A percentile compares a stretch with the other conserved stretches of the same genome.
These are phyloP conservation scores for Fusarium marasasianum DNA, from an alignment of 2,329 filamentous ascomycete genomes.

Conservation along the genomic window DNA sequence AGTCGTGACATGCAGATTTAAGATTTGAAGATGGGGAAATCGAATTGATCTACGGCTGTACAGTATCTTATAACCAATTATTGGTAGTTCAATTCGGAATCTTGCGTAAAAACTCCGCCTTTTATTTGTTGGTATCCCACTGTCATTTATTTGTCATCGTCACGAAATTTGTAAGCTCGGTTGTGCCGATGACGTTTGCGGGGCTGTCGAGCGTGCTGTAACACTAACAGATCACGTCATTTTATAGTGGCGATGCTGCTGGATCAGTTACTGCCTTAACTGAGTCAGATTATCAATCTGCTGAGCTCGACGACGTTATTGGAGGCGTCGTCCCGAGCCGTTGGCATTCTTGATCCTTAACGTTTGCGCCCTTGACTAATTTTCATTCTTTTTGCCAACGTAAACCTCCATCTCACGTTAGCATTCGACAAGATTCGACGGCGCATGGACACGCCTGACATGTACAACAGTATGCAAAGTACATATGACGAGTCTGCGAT, in stretches of 20 bases:
- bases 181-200: conserved; percentile 19
- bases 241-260: accelerated
- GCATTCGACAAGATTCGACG: not conserved
- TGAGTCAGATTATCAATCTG: not conserved
- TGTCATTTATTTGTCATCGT: conserved; percentile 19
- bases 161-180: conserved; percentile 15
- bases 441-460: accelerated
- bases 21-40: not conserved
- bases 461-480: not conserved
- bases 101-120: conserved; percentile 16
- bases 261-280: not conserved
- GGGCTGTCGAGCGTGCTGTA: not conserved
- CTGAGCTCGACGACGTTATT: not conserved
- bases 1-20: conserved; percentile 1
- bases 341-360: not conserved
- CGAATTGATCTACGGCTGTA: not conserved
- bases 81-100: not conserved
- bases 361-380: not conserved
- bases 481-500: not conserved
- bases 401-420: not conserved
- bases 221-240: conserved; percentile 2
- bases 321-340: not conserved
- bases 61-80: not conserved
- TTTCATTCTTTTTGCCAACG: no score
- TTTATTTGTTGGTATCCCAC: conserved; percentile 4